phyloP scores from a whole-genome alignment of 1,284 basidiomycete species.

The Papiliotrema fonsecae region DNA sequence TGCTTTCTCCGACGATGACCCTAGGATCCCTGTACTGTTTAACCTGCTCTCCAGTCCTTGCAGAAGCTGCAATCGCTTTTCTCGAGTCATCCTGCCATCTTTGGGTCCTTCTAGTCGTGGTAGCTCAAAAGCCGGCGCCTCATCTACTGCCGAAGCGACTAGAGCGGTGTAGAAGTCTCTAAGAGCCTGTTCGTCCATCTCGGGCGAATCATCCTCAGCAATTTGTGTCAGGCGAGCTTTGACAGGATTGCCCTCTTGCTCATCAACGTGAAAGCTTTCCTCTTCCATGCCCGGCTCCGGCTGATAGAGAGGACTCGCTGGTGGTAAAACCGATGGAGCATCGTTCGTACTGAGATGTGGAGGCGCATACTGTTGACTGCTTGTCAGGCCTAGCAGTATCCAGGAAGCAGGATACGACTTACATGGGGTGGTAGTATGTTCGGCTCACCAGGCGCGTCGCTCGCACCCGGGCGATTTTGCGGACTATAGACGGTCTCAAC shows the following conservation, averaged over 20 bases:
- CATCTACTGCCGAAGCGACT: neutral
- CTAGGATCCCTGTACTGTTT: neutral
- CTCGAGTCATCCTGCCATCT: neutral
- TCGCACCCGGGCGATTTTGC: conserved; percentile 1
- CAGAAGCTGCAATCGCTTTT: neutral
- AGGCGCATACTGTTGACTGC: neutral
- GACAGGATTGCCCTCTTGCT: neutral
- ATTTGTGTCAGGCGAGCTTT: neutral
- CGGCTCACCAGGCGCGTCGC: neutral
- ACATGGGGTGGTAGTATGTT: conserved; percentile 1
- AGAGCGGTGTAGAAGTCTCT: neutral
- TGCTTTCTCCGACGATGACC: neutral
- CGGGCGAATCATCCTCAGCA: neutral
- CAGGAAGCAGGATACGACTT: neutral
- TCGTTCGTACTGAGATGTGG: neutral
- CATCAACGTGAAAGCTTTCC: neutral
- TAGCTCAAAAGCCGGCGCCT: neutral
- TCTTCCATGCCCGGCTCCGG: neutral
- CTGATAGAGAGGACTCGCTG: neutral
- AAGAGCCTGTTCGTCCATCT: conserved; percentile 1
- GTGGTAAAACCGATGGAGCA: neutral
- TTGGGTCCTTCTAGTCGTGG: neutral
- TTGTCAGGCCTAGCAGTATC: neutral
- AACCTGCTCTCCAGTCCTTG: neutral
- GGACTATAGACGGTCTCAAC: neutral